These are phyloP conservation scores for Trichoderma simmonsii DNA, from an alignment of 2,329 filamentous ascomycete genomes.

Conservation along the genomic window DNA sequence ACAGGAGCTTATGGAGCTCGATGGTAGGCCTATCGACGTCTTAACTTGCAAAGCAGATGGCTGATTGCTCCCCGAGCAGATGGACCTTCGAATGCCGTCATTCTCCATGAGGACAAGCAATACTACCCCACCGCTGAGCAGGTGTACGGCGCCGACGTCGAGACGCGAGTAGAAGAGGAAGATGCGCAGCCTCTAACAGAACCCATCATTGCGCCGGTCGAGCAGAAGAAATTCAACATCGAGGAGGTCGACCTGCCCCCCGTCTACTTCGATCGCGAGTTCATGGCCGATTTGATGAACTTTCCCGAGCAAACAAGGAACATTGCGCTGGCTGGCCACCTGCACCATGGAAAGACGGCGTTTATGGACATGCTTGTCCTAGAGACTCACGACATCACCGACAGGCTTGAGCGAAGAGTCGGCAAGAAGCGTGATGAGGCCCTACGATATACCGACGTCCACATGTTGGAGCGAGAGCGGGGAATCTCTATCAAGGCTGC, in stretches of 20 bases:
- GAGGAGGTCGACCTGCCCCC: slow-evolving; percentile 88
- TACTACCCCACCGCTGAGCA: slow-evolving; percentile 99
- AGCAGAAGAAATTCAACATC: slow-evolving; percentile 93
- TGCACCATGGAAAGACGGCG: slow-evolving; percentile 97
- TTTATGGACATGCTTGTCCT: slow-evolving; percentile 98
- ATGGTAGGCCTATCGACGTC: slow-evolving; percentile 53
- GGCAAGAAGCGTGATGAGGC: slow-evolving; percentile 85
- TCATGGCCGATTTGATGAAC: slow-evolving; percentile 95
- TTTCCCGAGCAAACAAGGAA: slow-evolving; percentile 94
- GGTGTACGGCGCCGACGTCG: slow-evolving; percentile 89
- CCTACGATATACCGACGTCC: slow-evolving; percentile 90
- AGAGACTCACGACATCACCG: slow-evolving; percentile 85
- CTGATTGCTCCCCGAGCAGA: slow-evolving; percentile 40
- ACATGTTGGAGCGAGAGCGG: slow-evolving; percentile 82
- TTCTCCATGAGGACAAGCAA: slow-evolving; percentile 98
- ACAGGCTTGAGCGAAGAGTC: slow-evolving; percentile 73
- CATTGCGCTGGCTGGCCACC: slow-evolving; percentile 83
- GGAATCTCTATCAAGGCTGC: slow-evolving; percentile 89
- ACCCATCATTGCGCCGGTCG: slow-evolving; percentile 89
- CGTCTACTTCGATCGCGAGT: slow-evolving; percentile 82
- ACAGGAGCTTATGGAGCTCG: slow-evolving; percentile 90
- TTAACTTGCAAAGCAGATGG: background rate
- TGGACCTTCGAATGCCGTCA: slow-evolving; percentile 91
- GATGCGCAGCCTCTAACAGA: slow-evolving; percentile 90
- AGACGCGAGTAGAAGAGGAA: slow-evolving; percentile 94